Evolutionary conservation across 164 flowering plant genomes (phyloP).

Genomic region (Echeveria elegans): DNA sequence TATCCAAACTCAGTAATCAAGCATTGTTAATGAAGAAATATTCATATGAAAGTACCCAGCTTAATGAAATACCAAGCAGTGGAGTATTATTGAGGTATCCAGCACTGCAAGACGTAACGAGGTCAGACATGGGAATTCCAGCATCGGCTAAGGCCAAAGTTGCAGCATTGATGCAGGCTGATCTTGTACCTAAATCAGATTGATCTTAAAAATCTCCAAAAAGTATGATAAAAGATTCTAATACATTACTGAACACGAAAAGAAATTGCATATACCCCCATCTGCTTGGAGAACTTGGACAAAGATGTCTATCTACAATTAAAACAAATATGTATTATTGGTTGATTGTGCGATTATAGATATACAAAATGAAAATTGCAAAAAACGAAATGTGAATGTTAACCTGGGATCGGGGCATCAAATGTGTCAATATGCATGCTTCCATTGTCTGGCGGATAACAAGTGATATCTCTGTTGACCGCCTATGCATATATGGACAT

Average conservation of each 20-base stretch:
- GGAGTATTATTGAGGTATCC: constrained; percentile 89
- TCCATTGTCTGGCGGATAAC: constrained; percentile 97
- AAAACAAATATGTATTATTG: background rate
- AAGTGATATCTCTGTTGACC: constrained; percentile 83
- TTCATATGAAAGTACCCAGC: too few species aligned
- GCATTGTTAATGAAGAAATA: background rate
- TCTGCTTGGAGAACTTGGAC: constrained; percentile 99
- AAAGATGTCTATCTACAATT: constrained; percentile 80
- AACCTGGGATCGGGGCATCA: constrained; percentile 96
- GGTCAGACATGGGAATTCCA: constrained; percentile 96
- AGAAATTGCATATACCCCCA: constrained; percentile 60
- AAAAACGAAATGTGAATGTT: background rate
- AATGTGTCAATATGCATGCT: constrained; percentile 82
- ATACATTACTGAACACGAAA: too few species aligned
- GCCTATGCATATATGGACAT: constrained; percentile 37
- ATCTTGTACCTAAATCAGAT: constrained; percentile 64
- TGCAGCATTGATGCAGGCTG: constrained; percentile 98
- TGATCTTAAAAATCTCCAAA: background rate
- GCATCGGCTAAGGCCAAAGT: constrained; percentile 98
- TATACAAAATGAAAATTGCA: background rate
- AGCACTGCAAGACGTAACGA: constrained; percentile 86
- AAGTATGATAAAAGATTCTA: too few species aligned
- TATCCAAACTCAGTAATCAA: background rate
- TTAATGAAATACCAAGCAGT: constrained; percentile 56
- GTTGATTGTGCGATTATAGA: background rate